Conservation (phyloP, 2,329 filamentous ascomycete species). For the Leptographium flavum region DNA sequence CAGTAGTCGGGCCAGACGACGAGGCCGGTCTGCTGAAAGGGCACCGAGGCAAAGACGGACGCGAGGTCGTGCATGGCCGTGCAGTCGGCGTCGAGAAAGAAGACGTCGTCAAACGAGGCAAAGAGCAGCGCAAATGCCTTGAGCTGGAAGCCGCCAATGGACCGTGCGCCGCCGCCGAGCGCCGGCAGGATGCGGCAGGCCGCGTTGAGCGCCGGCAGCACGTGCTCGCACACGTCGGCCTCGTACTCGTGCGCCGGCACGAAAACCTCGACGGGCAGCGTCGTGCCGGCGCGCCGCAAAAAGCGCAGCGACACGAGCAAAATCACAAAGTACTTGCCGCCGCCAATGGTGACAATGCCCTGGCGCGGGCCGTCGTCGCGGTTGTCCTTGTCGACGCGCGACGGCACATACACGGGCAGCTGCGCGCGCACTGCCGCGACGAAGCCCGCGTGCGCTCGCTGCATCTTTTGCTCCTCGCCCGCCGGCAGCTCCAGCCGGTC, state of each 20-base stretch:
- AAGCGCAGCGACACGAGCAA: slow-evolving; percentile 35
- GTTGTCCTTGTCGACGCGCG: neutral
- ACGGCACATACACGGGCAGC: neutral
- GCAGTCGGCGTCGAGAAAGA: slow-evolving; percentile 44
- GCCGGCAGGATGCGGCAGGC: slow-evolving; percentile 19
- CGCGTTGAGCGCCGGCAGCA: slow-evolving; percentile 16
- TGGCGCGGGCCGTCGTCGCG: slow-evolving; percentile 8
- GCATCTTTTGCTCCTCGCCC: slow-evolving; percentile 3
- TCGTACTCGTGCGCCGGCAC: slow-evolving; percentile 19
- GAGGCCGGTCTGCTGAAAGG: slow-evolving; percentile 35
- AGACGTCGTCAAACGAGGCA: slow-evolving; percentile 42
- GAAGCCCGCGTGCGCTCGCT: slow-evolving; percentile 3
- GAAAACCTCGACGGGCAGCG: slow-evolving; percentile 29
- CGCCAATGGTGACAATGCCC: slow-evolving; percentile 36
- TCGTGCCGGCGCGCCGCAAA: slow-evolving; percentile 33
- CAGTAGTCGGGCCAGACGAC: slow-evolving; percentile 45
- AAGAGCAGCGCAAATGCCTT: slow-evolving; percentile 43
- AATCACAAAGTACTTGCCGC: slow-evolving; percentile 31
- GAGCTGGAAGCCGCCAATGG: slow-evolving; percentile 33
- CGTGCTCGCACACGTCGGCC: slow-evolving; percentile 16
- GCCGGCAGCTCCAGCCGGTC: slow-evolving; percentile 1
- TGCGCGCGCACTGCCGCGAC: neutral
- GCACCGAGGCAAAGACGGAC: slow-evolving; percentile 31
- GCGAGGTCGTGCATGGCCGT: slow-evolving; percentile 28
- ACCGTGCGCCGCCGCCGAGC: slow-evolving; percentile 9